Conservation (phyloP, 2,329 filamentous ascomycete species). For the Cordyceps fumosorosea region DNA sequence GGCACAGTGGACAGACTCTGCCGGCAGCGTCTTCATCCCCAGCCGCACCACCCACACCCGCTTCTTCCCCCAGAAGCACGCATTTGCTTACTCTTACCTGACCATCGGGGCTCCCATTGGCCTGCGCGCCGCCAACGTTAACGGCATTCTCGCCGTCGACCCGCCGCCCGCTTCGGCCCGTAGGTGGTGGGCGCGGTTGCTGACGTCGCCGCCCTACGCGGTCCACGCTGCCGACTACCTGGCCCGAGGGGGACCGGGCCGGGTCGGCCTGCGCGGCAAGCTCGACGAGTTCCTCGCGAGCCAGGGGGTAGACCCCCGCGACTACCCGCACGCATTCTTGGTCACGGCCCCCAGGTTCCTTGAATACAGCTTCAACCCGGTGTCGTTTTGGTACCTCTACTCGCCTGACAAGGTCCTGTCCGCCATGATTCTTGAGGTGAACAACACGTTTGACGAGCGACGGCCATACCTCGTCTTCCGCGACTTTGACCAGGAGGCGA, state of each 20-base stretch:
- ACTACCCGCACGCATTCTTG: constrained; percentile 63
- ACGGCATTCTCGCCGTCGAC: constrained; percentile 48
- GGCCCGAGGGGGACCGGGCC: constrained; percentile 44
- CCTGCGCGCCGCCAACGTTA: constrained; percentile 21
- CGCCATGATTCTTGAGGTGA: constrained; percentile 66
- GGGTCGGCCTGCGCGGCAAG: constrained; percentile 55
- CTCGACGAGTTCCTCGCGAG: constrained; percentile 48
- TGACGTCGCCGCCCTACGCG: constrained; percentile 46
- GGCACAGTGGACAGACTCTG: constrained; percentile 12
- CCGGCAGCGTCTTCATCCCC: constrained; percentile 52
- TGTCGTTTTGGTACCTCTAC: constrained; percentile 77
- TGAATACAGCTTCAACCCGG: constrained; percentile 67
- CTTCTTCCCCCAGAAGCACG: constrained; percentile 60
- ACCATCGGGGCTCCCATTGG: constrained; percentile 3
- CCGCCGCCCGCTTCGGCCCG: constrained; percentile 12
- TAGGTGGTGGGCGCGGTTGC: constrained; percentile 23
- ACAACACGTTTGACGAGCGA: constrained; percentile 69
- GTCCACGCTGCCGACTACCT: constrained; percentile 57
- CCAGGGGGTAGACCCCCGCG: constrained; percentile 50
- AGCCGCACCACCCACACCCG: constrained; percentile 59
- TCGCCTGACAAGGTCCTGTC: constrained; percentile 47
- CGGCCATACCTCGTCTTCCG: constrained; percentile 32
- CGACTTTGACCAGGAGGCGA: constrained; percentile 20
- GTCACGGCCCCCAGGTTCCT: constrained; percentile 64
- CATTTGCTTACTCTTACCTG: constrained; percentile 61